phyloP scores from a whole-genome alignment of 768 basidiomycete genomes.

The Infundibulicybe gibba region DNA sequence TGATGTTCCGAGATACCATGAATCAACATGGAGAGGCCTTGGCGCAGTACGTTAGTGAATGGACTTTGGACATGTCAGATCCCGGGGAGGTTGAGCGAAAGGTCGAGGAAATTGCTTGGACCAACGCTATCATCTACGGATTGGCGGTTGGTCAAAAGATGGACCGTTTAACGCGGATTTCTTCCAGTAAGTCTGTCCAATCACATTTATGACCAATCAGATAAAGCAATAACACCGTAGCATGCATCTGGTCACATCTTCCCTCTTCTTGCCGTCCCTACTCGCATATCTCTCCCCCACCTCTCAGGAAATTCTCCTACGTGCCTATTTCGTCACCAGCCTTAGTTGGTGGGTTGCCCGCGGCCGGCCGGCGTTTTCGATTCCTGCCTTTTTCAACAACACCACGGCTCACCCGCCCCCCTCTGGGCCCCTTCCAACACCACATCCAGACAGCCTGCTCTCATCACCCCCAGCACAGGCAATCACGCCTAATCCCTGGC shows the following conservation, averaged over 20 bases:
- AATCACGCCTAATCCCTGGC: slow-evolving; percentile 54
- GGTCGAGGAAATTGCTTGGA: slow-evolving; percentile 62
- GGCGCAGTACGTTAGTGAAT: slow-evolving; percentile 34
- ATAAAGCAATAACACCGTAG: slow-evolving; percentile 24
- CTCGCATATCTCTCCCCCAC: slow-evolving; percentile 31
- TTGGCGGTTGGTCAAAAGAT: slow-evolving; percentile 44
- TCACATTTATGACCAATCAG: not conserved
- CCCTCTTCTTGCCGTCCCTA: slow-evolving; percentile 55
- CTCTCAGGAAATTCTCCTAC: slow-evolving; percentile 52
- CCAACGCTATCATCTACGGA: slow-evolving; percentile 49
- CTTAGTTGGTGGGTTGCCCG: slow-evolving; percentile 56
- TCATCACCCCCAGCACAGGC: slow-evolving; percentile 28
- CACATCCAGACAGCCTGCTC: slow-evolving; percentile 17
- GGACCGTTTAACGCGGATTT: slow-evolving; percentile 53
- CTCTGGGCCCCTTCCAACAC: slow-evolving; percentile 16
- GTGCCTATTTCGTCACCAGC: slow-evolving; percentile 48
- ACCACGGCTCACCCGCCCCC: slow-evolving; percentile 16
- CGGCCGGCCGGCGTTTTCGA: slow-evolving; percentile 47
- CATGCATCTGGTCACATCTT: slow-evolving; percentile 65
- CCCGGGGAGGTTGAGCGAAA: slow-evolving; percentile 44
- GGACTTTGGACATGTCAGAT: slow-evolving; percentile 34
- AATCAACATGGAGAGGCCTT: slow-evolving; percentile 36
- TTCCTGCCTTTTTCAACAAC: slow-evolving; percentile 43
- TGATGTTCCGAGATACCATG: slow-evolving; percentile 28
- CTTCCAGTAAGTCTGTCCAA: slow-evolving; percentile 43